Percentiles rank a stretch among this genome's conserved stretches.
phyloP scores from a whole-genome alignment of 106 monocot species.

The Amphibolis antarctica region DNA sequence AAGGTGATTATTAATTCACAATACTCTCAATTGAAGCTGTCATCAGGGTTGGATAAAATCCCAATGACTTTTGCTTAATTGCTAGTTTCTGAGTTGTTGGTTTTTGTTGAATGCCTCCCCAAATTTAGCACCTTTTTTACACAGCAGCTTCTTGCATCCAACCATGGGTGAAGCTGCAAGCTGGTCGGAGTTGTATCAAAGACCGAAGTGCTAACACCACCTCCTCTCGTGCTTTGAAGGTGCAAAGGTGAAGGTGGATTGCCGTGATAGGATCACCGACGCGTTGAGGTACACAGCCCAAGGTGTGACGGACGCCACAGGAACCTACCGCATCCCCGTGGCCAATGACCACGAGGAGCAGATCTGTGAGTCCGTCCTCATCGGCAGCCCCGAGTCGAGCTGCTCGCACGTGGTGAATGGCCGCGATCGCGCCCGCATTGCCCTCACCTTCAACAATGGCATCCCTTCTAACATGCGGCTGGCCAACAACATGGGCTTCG shows the following conservation, averaged over 20 bases:
- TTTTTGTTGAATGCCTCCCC: too few species aligned
- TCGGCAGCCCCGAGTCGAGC: constrained; percentile 47
- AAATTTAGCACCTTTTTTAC: too few species aligned
- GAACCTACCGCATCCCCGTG: constrained; percentile 59
- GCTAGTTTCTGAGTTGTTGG: too few species aligned
- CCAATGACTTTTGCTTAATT: too few species aligned
- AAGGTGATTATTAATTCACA: too few species aligned
- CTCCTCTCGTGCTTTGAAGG: constrained; percentile 16
- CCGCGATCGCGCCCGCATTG: constrained; percentile 58
- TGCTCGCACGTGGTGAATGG: constrained; percentile 40
- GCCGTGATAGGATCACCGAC: constrained; percentile 29
- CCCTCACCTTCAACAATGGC: constrained; percentile 79
- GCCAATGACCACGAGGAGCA: constrained; percentile 54
- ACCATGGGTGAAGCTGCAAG: too few species aligned
- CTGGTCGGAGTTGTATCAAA: too few species aligned
- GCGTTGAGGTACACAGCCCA: constrained; percentile 39
- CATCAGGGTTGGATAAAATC: too few species aligned
- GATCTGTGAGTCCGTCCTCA: constrained; percentile 50
- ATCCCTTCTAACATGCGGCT: constrained; percentile 43
- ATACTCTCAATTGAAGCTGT: too few species aligned
- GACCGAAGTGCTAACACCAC: too few species aligned
- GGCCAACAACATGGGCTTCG: constrained; percentile 73
- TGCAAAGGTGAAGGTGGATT: constrained; percentile 72
- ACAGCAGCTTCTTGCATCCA: too few species aligned
- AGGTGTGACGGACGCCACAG: constrained; percentile 50